Percentiles rank a stretch among this genome's conserved stretches.
These are phyloP conservation scores for Rhodosporidiobolus odoratus DNA, from an alignment of 768 basidiomycete genomes.

Conservation along the genomic window DNA sequence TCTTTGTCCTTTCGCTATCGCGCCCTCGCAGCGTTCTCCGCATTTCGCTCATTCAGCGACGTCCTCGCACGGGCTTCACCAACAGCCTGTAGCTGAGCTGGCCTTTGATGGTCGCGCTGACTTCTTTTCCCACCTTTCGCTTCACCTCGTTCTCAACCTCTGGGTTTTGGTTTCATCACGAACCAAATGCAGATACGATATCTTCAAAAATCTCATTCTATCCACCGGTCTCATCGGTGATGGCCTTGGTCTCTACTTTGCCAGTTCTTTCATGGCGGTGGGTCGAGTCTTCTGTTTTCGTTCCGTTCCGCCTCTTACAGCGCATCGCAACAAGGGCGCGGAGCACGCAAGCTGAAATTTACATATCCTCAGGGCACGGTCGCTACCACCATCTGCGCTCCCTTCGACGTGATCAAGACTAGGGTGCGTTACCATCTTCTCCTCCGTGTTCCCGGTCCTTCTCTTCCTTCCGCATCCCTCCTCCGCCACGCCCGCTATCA, in stretches of 20 bases:
- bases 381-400: constrained; percentile 42
- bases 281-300: background rate
- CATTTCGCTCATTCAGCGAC: too few species aligned
- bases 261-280: constrained; percentile 39
- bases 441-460: background rate
- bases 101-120: background rate
- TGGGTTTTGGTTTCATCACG: background rate
- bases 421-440: constrained; percentile 21
- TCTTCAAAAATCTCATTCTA: constrained; percentile 40
- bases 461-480: background rate
- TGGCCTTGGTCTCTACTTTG: constrained; percentile 40
- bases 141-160: background rate
- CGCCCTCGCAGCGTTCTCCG: too few species aligned
- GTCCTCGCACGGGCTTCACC: too few species aligned
- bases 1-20: background rate
- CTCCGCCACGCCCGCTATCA: background rate
- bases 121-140: background rate
- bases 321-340: background rate
- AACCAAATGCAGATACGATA: constrained; percentile 38
- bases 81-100: too few species aligned
- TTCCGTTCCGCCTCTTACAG: background rate
- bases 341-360: background rate
- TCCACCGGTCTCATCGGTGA: constrained; percentile 31
- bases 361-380: constrained; percentile 29
- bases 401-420: constrained; percentile 42